Conservation (phyloP, 768 basidiomycete genomes). For the Stropharia rugosoannulata region DNA sequence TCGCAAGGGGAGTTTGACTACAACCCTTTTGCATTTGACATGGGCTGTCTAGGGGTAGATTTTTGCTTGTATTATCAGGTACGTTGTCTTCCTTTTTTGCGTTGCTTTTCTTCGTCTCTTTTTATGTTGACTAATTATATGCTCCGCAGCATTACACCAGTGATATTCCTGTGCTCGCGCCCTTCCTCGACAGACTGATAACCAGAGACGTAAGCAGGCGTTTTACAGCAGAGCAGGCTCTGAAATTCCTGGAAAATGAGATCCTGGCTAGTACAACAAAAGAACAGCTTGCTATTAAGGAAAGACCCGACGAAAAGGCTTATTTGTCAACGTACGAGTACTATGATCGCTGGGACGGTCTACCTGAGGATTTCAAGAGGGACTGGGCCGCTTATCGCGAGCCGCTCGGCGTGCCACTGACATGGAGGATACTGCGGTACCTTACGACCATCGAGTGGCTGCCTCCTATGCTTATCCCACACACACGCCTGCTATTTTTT, state of each 20-base stretch:
- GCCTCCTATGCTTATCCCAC: too few relatives aligned
- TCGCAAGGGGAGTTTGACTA: conserved; percentile 20
- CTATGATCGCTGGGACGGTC: conserved; percentile 1
- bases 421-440: too few relatives aligned
- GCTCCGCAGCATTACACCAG: conserved; percentile 14
- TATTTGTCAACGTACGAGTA: not conserved
- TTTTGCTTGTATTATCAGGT: conserved; percentile 13
- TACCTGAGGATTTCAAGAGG: not conserved
- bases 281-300: too few relatives aligned
- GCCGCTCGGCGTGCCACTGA: not conserved
- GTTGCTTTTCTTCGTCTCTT: too few relatives aligned
- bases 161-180: conserved; percentile 23
- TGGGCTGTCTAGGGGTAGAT: conserved; percentile 14
- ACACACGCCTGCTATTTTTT: too few relatives aligned
- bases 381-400: conserved; percentile 2
- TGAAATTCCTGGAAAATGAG: conserved; percentile 22
- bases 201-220: conserved; percentile 19
- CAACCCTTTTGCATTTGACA: conserved; percentile 24
- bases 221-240: conserved; percentile 24
- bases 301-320: too few relatives aligned
- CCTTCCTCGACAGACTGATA: conserved; percentile 26
- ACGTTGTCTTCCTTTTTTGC: not conserved
- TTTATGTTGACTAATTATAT: too few relatives aligned
- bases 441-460: too few relatives aligned
- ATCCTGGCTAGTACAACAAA: not conserved